Percentiles rank a stretch among this genome's conserved stretches.
Evolutionary conservation across 2,329 filamentous ascomycete genomes (phyloP).

Genomic region (Apiospora aurea): DNA sequence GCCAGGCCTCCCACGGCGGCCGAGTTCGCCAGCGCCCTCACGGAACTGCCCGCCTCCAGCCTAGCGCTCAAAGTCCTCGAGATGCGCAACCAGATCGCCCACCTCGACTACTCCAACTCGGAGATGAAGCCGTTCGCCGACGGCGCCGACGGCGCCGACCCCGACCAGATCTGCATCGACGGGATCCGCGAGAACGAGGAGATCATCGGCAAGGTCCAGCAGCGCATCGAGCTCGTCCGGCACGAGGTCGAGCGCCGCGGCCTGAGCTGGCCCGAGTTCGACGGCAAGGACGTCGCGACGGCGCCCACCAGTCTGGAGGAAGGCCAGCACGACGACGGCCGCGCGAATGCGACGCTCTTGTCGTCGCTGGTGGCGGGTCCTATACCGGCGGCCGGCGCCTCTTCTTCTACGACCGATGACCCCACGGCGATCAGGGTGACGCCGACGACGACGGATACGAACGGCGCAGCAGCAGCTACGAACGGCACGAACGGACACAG

Average conservation of each 20-base stretch:
- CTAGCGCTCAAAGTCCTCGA: constrained; percentile 80
- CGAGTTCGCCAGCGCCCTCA: constrained; percentile 72
- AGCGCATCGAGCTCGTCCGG: constrained; percentile 69
- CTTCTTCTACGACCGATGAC: background rate
- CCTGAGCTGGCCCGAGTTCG: constrained; percentile 63
- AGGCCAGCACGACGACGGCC: background rate
- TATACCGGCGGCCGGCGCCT: background rate
- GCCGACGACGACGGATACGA: background rate
- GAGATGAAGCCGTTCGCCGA: constrained; percentile 75
- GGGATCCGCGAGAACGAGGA: constrained; percentile 75
- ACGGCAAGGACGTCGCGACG: constrained; percentile 42
- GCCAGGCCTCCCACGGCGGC: constrained; percentile 65
- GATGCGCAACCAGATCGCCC: constrained; percentile 75
- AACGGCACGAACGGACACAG: background rate
- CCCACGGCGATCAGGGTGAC: background rate
- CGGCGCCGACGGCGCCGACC: constrained; percentile 43
- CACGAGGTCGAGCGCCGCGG: constrained; percentile 69
- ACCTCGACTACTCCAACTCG: constrained; percentile 77
- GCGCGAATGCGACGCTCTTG: background rate
- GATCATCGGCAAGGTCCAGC: constrained; percentile 73
- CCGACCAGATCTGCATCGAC: constrained; percentile 76
- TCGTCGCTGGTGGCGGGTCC: background rate
- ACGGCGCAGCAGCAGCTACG: background rate
- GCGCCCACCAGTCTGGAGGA: background rate
- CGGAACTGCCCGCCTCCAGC: constrained; percentile 68